phyloP scores from a whole-genome alignment of 2,329 filamentous ascomycete species.

The Aspergillus sojae region DNA sequence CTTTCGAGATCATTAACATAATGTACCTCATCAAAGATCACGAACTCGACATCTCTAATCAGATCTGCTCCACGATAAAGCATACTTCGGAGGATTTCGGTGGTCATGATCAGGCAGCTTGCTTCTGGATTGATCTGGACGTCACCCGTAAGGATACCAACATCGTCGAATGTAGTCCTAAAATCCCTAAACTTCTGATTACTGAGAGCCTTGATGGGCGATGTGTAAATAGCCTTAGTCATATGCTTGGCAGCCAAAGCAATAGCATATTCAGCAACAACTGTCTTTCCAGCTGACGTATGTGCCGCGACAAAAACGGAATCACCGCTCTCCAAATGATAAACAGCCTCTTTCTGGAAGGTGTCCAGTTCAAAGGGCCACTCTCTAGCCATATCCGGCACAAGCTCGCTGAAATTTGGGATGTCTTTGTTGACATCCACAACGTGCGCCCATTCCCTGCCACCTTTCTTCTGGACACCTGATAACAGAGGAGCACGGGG shows the following conservation, averaged over 20 bases:
- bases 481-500: slow-evolving; percentile 76
- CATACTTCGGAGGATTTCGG: slow-evolving; percentile 97
- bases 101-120: slow-evolving; percentile 99
- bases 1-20: slow-evolving; percentile 96
- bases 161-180: slow-evolving; percentile 84
- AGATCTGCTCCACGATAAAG: slow-evolving; percentile 93
- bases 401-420: slow-evolving; percentile 88
- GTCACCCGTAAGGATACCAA: slow-evolving; percentile 94
- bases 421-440: slow-evolving; percentile 93
- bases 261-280: slow-evolving; percentile 97
- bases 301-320: slow-evolving; percentile 98
- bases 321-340: slow-evolving; percentile 93
- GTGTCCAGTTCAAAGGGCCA: slow-evolving; percentile 98
- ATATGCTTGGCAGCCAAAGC: slow-evolving; percentile 96
- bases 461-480: slow-evolving; percentile 71
- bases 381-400: slow-evolving; percentile 92
- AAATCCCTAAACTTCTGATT: slow-evolving; percentile 99
- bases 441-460: slow-evolving; percentile 96
- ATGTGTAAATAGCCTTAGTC: slow-evolving; percentile 99
- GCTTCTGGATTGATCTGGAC: slow-evolving; percentile 98
- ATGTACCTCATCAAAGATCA: slow-evolving; percentile 98
- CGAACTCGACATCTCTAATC: slow-evolving; percentile 95
- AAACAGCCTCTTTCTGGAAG: slow-evolving; percentile 98
- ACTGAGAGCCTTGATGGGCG: slow-evolving; percentile 95
- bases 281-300: slow-evolving; percentile 96